Conservation (phyloP, 148 eudicot species). For the Camellia japonica region DNA sequence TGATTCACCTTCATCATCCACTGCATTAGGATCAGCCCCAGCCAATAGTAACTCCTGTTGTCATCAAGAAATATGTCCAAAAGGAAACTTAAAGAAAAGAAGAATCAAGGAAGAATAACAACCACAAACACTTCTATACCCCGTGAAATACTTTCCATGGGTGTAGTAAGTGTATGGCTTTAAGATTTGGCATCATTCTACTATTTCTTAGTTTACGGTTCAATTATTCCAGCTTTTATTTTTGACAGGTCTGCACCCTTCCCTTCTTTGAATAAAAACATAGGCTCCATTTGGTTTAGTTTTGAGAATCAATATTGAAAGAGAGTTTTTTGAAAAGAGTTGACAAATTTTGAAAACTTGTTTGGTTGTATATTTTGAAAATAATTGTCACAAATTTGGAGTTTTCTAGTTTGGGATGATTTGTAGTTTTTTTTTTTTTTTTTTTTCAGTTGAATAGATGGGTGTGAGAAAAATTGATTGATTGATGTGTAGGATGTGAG, state of each 20-base stretch:
- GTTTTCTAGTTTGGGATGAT: too few species aligned
- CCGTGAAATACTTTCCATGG: neutral
- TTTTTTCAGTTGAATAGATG: too few species aligned
- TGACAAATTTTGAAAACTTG: too few species aligned
- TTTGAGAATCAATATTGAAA: too few species aligned
- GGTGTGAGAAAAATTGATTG: too few species aligned
- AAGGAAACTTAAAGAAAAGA: neutral
- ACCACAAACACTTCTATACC: neutral
- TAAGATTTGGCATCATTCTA: neutral
- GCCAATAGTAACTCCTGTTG: constrained; percentile 85
- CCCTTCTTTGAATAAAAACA: neutral
- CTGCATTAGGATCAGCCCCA: constrained; percentile 98
- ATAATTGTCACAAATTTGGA: too few species aligned
- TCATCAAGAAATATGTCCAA: constrained; percentile 24
- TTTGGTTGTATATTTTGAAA: too few species aligned
- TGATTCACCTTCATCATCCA: constrained; percentile 97
- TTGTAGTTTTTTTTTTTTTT: too few species aligned
- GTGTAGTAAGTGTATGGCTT: neutral
- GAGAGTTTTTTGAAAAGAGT: too few species aligned
- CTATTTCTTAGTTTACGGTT: neutral
- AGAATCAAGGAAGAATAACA: constrained; percentile 15
- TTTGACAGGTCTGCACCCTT: neutral
- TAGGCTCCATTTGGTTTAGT: too few species aligned
- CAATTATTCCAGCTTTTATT: neutral
- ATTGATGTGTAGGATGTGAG: too few species aligned